phyloP scores from a whole-genome alignment of 83 land plant species.

The Isoetes engelmannii region DNA sequence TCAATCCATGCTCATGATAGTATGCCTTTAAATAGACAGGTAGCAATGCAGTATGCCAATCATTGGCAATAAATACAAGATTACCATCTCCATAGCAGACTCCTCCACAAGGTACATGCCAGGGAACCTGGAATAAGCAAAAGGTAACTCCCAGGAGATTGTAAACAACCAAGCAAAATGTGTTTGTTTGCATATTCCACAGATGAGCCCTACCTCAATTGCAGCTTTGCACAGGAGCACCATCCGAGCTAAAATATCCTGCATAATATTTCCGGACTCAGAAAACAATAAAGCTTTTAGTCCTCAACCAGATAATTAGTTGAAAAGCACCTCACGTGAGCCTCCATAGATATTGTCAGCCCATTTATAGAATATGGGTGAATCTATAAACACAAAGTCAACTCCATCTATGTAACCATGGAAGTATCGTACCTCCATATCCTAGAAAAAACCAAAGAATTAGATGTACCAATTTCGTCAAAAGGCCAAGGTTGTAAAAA shows the following conservation, averaged over 20 bases:
- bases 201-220: slow-evolving; percentile 52
- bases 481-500: background rate
- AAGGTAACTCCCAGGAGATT: no score
- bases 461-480: background rate
- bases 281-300: slow-evolving; percentile 3
- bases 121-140: slow-evolving; percentile 53
- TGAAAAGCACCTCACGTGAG: slow-evolving; percentile 44
- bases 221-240: slow-evolving; percentile 84
- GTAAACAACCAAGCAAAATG: no score
- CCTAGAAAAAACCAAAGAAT: slow-evolving; percentile 37
- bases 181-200: no score
- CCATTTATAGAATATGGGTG: slow-evolving; percentile 43
- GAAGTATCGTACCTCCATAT: slow-evolving; percentile 65
- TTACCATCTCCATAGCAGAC: slow-evolving; percentile 97
- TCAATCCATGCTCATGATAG: slow-evolving; percentile 79
- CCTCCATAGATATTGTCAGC: slow-evolving; percentile 79
- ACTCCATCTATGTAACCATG: slow-evolving; percentile 86
- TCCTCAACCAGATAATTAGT: no score
- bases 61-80: slow-evolving; percentile 89
- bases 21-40: slow-evolving; percentile 97
- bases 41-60: slow-evolving; percentile 95
- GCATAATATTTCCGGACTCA: slow-evolving; percentile 22
- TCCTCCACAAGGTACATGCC: slow-evolving; percentile 98
- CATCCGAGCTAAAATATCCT: slow-evolving; percentile 82
- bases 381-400: slow-evolving; percentile 80